These are phyloP conservation scores for Colletotrichum tanaceti DNA, from an alignment of 2,329 filamentous ascomycete genomes.

Conservation along the genomic window DNA sequence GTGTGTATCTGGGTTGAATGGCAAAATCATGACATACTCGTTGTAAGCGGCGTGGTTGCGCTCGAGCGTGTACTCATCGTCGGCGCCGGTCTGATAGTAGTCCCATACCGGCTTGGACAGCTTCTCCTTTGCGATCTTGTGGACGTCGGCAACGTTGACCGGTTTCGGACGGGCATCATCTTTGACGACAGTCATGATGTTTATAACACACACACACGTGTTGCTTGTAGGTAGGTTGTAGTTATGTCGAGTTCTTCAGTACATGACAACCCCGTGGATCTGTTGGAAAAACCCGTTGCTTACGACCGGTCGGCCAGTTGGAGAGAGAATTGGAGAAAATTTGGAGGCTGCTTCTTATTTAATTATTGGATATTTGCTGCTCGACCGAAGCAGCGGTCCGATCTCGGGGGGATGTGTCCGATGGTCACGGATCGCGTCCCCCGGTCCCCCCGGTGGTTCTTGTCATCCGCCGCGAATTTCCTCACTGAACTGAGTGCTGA, in stretches of 20 bases:
- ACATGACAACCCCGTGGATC: no score
- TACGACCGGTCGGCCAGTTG: not conserved
- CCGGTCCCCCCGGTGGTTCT: constrained; percentile 7
- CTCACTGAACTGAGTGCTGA: no score
- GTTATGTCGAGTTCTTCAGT: no score
- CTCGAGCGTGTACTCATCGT: constrained; percentile 41
- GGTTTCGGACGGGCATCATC: constrained; percentile 2
- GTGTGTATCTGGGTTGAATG: no score
- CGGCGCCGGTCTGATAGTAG: constrained; percentile 44
- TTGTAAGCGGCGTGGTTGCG: constrained; percentile 41
- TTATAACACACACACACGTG: not conserved
- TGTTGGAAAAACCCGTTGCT: not conserved
- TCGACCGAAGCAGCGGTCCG: constrained; percentile 6
- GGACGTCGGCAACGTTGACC: constrained; percentile 39
- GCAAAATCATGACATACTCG: no score
- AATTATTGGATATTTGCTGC: not conserved
- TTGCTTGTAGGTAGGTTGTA: not conserved
- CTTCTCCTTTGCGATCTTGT: constrained; percentile 28
- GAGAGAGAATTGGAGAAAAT: not conserved
- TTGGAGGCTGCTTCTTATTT: not conserved
- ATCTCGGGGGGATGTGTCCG: constrained; percentile 19
- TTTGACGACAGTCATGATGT: constrained; percentile 15
- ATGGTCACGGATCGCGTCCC: constrained; percentile 1
- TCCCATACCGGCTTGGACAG: constrained; percentile 41
- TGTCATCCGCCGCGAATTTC: not conserved